phyloP scores from a whole-genome alignment of 1,139 yeast genomes.

The Candida tetrigidarum region DNA sequence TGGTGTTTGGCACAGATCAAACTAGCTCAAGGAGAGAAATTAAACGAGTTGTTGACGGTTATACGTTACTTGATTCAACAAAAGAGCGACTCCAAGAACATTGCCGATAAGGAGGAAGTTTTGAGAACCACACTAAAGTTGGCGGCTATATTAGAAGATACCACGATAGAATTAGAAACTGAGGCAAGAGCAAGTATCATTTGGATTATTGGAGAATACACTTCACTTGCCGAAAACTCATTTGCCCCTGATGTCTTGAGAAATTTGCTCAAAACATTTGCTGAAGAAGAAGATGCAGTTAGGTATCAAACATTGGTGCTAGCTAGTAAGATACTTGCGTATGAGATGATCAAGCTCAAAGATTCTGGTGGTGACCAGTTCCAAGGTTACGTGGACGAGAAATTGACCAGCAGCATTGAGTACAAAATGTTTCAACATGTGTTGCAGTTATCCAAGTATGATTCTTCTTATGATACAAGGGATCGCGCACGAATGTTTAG shows the following conservation, averaged over 20 bases:
- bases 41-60: slow-evolving; percentile 67
- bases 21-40: slow-evolving; percentile 35
- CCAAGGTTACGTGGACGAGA: slow-evolving; percentile 24
- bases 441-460: slow-evolving; percentile 72
- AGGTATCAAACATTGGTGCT: slow-evolving; percentile 73
- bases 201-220: slow-evolving; percentile 91
- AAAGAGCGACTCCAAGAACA: slow-evolving; percentile 25
- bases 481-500: slow-evolving; percentile 82
- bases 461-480: slow-evolving; percentile 75
- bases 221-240: slow-evolving; percentile 38
- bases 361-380: slow-evolving; percentile 24
- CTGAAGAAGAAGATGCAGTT: slow-evolving; percentile 60
- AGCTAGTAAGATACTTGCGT: slow-evolving; percentile 73
- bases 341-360: slow-evolving; percentile 45
- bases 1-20: slow-evolving; percentile 46
- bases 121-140: slow-evolving; percentile 42
- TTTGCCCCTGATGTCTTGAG: slow-evolving; percentile 84
- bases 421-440: slow-evolving; percentile 65
- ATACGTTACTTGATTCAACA: slow-evolving; percentile 76
- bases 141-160: slow-evolving; percentile 34
- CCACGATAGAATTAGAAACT: slow-evolving; percentile 32
- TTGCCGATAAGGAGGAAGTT: slow-evolving; percentile 30
- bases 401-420: slow-evolving; percentile 33
- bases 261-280: slow-evolving; percentile 55
- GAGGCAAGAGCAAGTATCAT: slow-evolving; percentile 82